phyloP scores from a whole-genome alignment of 108 stramenopile genomes.

The Epipyxis sp. region DNA sequence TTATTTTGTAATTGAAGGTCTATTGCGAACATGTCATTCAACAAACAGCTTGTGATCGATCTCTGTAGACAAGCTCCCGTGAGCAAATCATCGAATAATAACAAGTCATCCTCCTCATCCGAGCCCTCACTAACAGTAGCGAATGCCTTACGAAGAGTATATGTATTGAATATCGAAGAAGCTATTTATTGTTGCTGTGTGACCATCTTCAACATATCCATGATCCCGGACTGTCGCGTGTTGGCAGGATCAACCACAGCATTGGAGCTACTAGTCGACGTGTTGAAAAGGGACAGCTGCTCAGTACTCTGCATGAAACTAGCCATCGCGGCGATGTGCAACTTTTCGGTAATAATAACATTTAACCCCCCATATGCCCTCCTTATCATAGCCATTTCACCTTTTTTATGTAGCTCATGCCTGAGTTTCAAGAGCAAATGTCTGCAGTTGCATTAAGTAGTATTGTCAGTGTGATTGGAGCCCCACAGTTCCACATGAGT shows the following conservation, averaged over 20 bases:
- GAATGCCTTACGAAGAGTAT: not conserved
- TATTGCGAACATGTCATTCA: slow-evolving; percentile 16
- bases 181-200: slow-evolving; percentile 12
- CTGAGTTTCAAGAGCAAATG: slow-evolving; percentile 13
- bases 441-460: not conserved
- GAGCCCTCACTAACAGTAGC: not conserved
- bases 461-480: not conserved
- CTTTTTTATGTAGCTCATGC: no score
- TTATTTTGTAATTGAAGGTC: not conserved
- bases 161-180: slow-evolving; percentile 3
- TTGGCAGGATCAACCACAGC: slow-evolving; percentile 18
- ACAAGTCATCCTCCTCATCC: not conserved
- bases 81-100: no score
- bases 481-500: not conserved
- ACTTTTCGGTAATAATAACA: no score
- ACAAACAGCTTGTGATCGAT: not conserved
- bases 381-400: no score
- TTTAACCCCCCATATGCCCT: no score
- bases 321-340: slow-evolving; percentile 6
- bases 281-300: not conserved
- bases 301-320: not conserved
- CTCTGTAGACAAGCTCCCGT: no score
- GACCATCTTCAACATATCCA: slow-evolving; percentile 15
- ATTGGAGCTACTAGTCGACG: not conserved
- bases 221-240: not conserved